Base-by-base conservation (phyloP, 495 filamentous ascomycete genomes). In the Evansstolkia leycettana region DNA sequence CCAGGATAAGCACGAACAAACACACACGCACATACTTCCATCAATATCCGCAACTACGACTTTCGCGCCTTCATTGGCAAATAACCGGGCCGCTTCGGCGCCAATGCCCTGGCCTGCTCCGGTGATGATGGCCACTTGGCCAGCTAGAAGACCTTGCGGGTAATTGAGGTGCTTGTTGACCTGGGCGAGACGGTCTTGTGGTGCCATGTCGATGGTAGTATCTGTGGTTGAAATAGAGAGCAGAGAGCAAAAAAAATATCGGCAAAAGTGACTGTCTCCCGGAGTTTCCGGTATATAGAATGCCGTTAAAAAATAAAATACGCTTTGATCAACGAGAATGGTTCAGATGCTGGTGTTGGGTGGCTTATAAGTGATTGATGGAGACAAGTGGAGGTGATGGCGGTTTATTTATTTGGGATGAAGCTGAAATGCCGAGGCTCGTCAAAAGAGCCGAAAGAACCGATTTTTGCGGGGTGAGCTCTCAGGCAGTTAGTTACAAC, bases 31-130 rank as follows among this genome's bases (percentile, higher is more conserved):
- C 65, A 39, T 63, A 82, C 78, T 62, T 13, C 51, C 71, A 57
- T 90, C 85, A 41, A 90, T 82, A 59, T 90, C 85, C 14, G 83
- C 75, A 32, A 93, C 63, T 2, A 93, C 60, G 2, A 90, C 84
- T 51, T 78, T 84, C 1, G 84, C 82, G 14, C 85, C 85, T 50
- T 93, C 85, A 40, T 83, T 84, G 17, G 82, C 84, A 48, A 92
- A 93, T 6, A 89, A 56, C 11, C 77, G 60, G 10, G 85, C 84
- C 20, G 79, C 67, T 59, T 89, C 85, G 18, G 85, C 85, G 17
- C 84, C 85, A 52, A 92, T 92, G 45, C 85, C 85, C 58, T 93
- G 84, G n/a, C 80, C 85, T 11, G 75, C 73, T 31, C 85, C 85
- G 23, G 85, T 93, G 48, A 92, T 78, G 54, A 93, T 88, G 48